Base-by-base conservation (phyloP, 1,139 yeast genomes). In the Yamadazyma jaroonii region DNA sequence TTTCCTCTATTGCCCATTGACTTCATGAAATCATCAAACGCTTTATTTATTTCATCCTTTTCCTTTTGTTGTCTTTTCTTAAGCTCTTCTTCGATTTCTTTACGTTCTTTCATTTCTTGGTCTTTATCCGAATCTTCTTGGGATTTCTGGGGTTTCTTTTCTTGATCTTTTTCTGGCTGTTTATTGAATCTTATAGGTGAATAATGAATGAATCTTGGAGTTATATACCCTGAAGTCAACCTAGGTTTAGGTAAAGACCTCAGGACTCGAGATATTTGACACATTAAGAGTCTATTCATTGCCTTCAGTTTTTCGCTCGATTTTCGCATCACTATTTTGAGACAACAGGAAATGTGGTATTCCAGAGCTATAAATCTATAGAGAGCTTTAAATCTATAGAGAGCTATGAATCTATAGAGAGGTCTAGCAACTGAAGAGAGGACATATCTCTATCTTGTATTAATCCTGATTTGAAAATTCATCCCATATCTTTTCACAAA, bases 401-500 rank as follows among this genome's bases (percentile, higher is more conserved):
- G n/a, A n/a, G n/a, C n/a, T n/a, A n/a, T n/a, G n/a, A n/a, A n/a
- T n/a, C n/a, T n/a, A n/a, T n/a, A n/a, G n/a, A n/a, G n/a, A n/a
- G n/a, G n/a, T n/a, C n/a, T n/a, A n/a, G n/a, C n/a, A n/a, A n/a
- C n/a, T n/a, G n/a, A n/a, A n/a, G n/a, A n/a, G n/a, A n/a, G n/a
- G n/a, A n/a, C n/a, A n/a, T 17, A 17, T 17, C 20, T 17, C 4
- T 17, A 17, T 17, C 20, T 46, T 26, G 21, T 14, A 32, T 25
- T 25, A 32, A 9, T 15, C 26, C 12, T 45, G 41, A 30, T 46
- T 46, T 7, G 55, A 47, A 46, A 66, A 72, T 50, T 73, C 72
- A 42, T 76, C 77, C 81, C 81, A 78, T 25, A 77, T 72, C 17
- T 75, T 72, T 40, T 68, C 76, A 54, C 81, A 77, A 28, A 75